These are phyloP conservation scores for Endoconidiophora laricicola DNA, from an alignment of 2,329 filamentous ascomycete species.

Conservation along the genomic window DNA sequence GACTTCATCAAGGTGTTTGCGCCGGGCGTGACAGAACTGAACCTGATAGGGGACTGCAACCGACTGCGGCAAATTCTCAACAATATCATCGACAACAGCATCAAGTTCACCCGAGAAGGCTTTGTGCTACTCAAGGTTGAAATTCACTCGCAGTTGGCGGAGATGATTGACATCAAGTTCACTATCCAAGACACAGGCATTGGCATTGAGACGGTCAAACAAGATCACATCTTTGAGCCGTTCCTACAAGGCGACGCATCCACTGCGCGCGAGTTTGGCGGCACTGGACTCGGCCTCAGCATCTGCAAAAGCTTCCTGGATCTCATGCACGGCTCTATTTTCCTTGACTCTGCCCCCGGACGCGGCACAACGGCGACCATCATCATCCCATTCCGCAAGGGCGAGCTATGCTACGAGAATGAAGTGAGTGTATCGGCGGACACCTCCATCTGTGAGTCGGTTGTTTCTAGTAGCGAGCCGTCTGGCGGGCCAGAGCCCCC, in stretches of 20 bases:
- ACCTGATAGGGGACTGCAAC: constrained; percentile 75
- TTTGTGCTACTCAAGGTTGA: constrained; percentile 49
- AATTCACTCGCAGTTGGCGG: constrained; percentile 45
- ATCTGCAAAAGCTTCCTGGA: constrained; percentile 70
- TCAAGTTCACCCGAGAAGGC: constrained; percentile 57
- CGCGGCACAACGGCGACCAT: constrained; percentile 59
- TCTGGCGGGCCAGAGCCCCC: too few species aligned
- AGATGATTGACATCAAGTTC: constrained; percentile 52
- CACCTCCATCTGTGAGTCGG: too few species aligned
- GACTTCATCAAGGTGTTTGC: constrained; percentile 52
- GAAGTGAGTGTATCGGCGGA: background rate
- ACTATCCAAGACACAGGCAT: constrained; percentile 64
- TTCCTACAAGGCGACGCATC: constrained; percentile 73
- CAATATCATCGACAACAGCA: constrained; percentile 60
- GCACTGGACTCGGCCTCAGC: constrained; percentile 60
- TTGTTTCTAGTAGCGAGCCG: too few species aligned
- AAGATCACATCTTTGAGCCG: constrained; percentile 56
- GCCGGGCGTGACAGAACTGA: constrained; percentile 37
- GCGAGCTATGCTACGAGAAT: background rate
- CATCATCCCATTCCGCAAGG: constrained; percentile 59
- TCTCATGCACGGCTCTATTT: constrained; percentile 63
- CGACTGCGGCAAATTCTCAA: constrained; percentile 70
- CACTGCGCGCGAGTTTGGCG: constrained; percentile 62
- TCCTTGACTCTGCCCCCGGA: constrained; percentile 48
- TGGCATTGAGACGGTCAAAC: constrained; percentile 63